Base-by-base conservation (phyloP, 2,329 filamentous ascomycete species). In the Cercospora berteroae region DNA sequence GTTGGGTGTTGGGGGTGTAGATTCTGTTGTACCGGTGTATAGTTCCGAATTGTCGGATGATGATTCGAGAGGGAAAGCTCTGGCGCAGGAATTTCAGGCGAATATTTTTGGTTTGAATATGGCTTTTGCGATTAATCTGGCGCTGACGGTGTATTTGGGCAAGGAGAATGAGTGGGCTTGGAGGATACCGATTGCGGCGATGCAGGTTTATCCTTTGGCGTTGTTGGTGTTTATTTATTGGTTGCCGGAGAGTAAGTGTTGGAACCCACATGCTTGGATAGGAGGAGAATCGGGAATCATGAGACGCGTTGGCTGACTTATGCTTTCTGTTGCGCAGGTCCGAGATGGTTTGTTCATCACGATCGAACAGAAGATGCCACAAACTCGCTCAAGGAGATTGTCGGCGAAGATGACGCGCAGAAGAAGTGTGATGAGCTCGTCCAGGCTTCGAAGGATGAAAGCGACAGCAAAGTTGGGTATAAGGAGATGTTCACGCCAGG, bases 81-180 rank as follows among this genome's bases (percentile, higher is more conserved):
- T 89, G 52, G 86, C 86, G 1, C 85, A 89, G 72, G 86, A 89
- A 71, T 89, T 89, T 72, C 87, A 89, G 74, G 84, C 83, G 75
- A 89, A 89, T 70, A 88, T 89, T 69, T 86, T 88, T 65, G 86
- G 87, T 0, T 76, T 89, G 2, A 81, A 88, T 67, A 83, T 87
- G 82, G 87, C 86, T 0, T 89, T 88, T 74, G 83, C 80, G 0
- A 84, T 88, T 75, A 89, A 89, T 70, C 77, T 88, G 1, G 80
- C 77, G 1, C 81, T 87, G 2, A 88, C 86, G 0, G 76, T 83
- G 5, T 74, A 75, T 0, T 79, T 88, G 4, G 86, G 86, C 3
- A 88, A 88, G 70, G 74, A 78, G 7, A 85, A 79, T 70, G 81
- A 89, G 72, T 88, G 86, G 87, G 86, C 87, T 0, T 89, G 87